Evolutionary conservation across 2,329 filamentous ascomycete species (phyloP).

Genomic region (Myotisia sp.): DNA sequence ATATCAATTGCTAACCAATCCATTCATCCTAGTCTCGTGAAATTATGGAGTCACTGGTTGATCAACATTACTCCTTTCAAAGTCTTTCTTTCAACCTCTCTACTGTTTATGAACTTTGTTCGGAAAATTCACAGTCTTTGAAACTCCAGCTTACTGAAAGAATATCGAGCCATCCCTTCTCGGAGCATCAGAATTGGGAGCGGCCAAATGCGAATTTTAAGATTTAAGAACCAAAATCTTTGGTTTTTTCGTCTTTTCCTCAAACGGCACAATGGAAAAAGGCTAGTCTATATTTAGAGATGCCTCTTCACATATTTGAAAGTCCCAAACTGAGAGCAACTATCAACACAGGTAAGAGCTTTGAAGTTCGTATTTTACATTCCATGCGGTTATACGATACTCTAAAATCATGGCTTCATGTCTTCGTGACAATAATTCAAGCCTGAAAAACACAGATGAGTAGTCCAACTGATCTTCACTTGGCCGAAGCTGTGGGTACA

Average conservation of each 20-base stretch:
- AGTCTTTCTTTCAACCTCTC: conserved; percentile 77
- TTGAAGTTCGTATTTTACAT: too few relatives aligned
- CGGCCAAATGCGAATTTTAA: conserved; percentile 63
- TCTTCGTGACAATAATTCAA: too few relatives aligned
- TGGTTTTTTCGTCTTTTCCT: too few relatives aligned
- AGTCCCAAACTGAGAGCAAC: too few relatives aligned
- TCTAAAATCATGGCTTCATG: too few relatives aligned
- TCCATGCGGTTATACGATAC: too few relatives aligned
- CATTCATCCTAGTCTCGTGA: conserved; percentile 41
- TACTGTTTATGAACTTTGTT: conserved; percentile 84
- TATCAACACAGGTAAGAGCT: too few relatives aligned
- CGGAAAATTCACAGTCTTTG: conserved; percentile 54
- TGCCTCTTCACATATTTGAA: too few relatives aligned
- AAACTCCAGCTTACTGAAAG: conserved; percentile 60
- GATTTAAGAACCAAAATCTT: conserved; percentile 41
- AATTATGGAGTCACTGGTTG: conserved; percentile 52
- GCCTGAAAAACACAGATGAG: too few relatives aligned
- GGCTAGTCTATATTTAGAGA: too few relatives aligned
- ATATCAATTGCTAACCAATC: conserved; percentile 6
- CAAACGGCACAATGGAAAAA: too few relatives aligned
- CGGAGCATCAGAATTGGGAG: conserved; percentile 49
- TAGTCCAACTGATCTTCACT: too few relatives aligned
- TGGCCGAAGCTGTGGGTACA: not conserved
- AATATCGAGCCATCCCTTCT: conserved; percentile 46
- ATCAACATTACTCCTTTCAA: conserved; percentile 52